Evolutionary conservation across 1,284 basidiomycete species (phyloP).

Genomic region (Cutaneotrichosporon daszewskae): DNA sequence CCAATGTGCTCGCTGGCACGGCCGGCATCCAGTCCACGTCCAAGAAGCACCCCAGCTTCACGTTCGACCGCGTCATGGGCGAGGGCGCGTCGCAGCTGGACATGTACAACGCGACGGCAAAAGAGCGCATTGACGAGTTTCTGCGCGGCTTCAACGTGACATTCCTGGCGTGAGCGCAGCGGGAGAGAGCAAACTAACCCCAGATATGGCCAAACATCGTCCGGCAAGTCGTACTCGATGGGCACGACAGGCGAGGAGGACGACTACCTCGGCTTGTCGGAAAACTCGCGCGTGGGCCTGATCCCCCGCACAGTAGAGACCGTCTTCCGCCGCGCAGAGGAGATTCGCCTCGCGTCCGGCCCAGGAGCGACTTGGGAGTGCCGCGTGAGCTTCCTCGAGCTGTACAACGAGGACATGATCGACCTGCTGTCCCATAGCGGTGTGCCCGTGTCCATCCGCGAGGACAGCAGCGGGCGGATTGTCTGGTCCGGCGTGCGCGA

Average conservation of each 20-base stretch:
- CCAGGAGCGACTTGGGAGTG: conserved; percentile 57
- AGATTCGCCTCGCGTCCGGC: conserved; percentile 68
- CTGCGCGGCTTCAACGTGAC: conserved; percentile 96
- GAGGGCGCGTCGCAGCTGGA: conserved; percentile 76
- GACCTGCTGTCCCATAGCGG: conserved; percentile 66
- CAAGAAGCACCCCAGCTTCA: conserved; percentile 78
- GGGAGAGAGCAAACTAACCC: not conserved
- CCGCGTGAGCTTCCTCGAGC: conserved; percentile 76
- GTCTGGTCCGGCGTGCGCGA: conserved; percentile 95
- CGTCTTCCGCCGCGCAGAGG: conserved; percentile 74
- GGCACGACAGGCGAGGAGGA: conserved; percentile 71
- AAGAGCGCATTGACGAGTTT: conserved; percentile 82
- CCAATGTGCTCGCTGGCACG: conserved; percentile 50
- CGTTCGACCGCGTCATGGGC: conserved; percentile 88
- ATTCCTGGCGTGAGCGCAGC: conserved; percentile 70
- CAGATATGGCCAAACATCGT: conserved; percentile 85
- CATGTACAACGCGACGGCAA: conserved; percentile 75
- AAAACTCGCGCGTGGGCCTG: conserved; percentile 59
- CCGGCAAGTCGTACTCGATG: conserved; percentile 97
- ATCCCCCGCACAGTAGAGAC: conserved; percentile 91
- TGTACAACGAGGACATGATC: conserved; percentile 96
- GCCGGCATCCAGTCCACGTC: conserved; percentile 53
- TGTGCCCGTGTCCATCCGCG: conserved; percentile 88
- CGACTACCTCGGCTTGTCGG: conserved; percentile 57
- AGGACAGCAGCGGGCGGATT: conserved; percentile 93